These are phyloP conservation scores for Eimeria acervulina DNA, from an alignment of 169 alveolate species.

Conservation along the genomic window DNA sequence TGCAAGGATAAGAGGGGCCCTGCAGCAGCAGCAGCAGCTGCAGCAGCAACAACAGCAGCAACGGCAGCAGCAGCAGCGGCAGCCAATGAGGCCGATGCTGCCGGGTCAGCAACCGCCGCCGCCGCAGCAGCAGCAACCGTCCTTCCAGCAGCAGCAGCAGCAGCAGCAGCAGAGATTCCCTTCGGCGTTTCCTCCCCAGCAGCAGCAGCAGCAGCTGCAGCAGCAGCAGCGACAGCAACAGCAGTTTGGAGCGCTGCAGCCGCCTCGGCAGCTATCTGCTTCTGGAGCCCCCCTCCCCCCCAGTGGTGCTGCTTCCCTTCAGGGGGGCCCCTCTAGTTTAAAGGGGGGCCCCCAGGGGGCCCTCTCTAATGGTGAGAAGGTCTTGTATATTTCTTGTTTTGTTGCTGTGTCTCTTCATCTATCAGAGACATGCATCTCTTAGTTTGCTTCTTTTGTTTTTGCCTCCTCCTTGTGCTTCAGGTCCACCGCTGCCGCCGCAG, in stretches of 20 bases:
- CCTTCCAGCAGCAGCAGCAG: constrained; percentile 9
- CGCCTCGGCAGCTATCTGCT: constrained; percentile 17
- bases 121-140: constrained; percentile 31
- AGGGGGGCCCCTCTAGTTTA: neutral
- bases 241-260: neutral
- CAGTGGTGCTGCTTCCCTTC: neutral
- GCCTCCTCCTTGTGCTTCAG: neutral
- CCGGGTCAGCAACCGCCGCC: neutral
- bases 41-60: neutral
- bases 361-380: neutral
- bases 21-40: constrained; percentile 39
- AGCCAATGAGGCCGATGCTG: constrained; percentile 5
- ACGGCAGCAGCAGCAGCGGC: constrained; percentile 54
- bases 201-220: constrained; percentile 44
- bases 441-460: neutral
- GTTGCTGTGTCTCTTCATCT: neutral
- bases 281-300: constrained; percentile 1
- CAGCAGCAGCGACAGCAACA: too few species aligned
- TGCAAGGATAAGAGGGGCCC: neutral
- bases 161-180: constrained; percentile 3
- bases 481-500: neutral
- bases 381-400: neutral
- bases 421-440: neutral
- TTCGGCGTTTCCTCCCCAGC: constrained; percentile 12
- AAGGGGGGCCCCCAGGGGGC: neutral